Percentiles rank a stretch among this genome's conserved stretches.
phyloP scores from a whole-genome alignment of 2,329 filamentous ascomycete genomes.

The Aspergillus quadricinctus region DNA sequence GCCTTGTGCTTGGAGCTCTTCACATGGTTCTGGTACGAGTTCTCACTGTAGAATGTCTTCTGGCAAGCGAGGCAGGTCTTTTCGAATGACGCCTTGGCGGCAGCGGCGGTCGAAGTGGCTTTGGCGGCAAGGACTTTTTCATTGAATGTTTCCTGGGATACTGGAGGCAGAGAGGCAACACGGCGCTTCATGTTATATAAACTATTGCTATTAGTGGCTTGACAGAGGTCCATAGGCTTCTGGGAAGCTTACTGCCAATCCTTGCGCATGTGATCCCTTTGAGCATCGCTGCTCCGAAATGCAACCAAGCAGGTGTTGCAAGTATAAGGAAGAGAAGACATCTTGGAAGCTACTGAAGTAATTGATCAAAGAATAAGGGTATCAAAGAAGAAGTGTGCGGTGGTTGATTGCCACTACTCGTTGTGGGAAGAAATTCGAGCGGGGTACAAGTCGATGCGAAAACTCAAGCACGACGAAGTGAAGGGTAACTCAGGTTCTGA shows the following conservation, averaged over 20 bases:
- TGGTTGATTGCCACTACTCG: constrained; percentile 20
- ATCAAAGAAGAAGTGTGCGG: constrained; percentile 18
- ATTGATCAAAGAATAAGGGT: constrained; percentile 20
- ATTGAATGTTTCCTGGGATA: constrained; percentile 87
- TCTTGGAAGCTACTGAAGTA: constrained; percentile 23
- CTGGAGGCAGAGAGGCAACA: constrained; percentile 82
- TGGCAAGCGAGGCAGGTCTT: constrained; percentile 75
- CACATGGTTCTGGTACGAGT: constrained; percentile 89
- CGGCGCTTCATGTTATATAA: constrained; percentile 95
- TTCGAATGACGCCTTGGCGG: constrained; percentile 84
- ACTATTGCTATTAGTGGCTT: constrained; percentile 42
- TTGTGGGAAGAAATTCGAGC: constrained; percentile 4
- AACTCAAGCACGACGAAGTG: neutral
- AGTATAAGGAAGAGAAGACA: constrained; percentile 77
- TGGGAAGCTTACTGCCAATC: constrained; percentile 83
- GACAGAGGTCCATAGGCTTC: neutral
- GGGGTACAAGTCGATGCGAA: constrained; percentile 13
- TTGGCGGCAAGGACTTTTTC: constrained; percentile 94
- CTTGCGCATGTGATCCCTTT: constrained; percentile 93
- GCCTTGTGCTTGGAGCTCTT: constrained; percentile 84
- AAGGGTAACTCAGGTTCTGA: neutral
- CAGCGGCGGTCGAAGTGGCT: constrained; percentile 75
- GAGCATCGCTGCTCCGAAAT: constrained; percentile 87
- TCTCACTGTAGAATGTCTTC: constrained; percentile 94
- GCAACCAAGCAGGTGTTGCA: constrained; percentile 98